Evolutionary conservation across 78 protist species (phyloP).

Genomic region (slime mould (Dictyostelium discoideum)): dicty_2.7 NC_007088.5:4266001-4266500

Average conservation of each 20-base stretch:
- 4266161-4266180: conserved; percentile 36
- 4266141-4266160: conserved; percentile 45
- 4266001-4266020: neutral
- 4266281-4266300: conserved; percentile 38
- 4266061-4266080: conserved; percentile 46
- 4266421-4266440: neutral
- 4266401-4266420: neutral
- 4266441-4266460: conserved; percentile 22
- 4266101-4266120: conserved; percentile 7
- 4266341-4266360: neutral
- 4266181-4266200: neutral
- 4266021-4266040: conserved; percentile 14
- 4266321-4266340: conserved; percentile 43
- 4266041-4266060: conserved; percentile 66
- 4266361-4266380: neutral
- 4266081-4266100: conserved; percentile 65
- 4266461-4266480: neutral
- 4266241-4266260: conserved; percentile 9
- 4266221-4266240: neutral
- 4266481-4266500: conserved; percentile 17
- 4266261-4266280: conserved; percentile 1
- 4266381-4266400: neutral
- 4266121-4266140: neutral
- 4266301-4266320: conserved; percentile 41
- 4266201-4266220: neutral